Conservation (phyloP, 805 yeast species). For the Ogataea pignaliae region DNA sequence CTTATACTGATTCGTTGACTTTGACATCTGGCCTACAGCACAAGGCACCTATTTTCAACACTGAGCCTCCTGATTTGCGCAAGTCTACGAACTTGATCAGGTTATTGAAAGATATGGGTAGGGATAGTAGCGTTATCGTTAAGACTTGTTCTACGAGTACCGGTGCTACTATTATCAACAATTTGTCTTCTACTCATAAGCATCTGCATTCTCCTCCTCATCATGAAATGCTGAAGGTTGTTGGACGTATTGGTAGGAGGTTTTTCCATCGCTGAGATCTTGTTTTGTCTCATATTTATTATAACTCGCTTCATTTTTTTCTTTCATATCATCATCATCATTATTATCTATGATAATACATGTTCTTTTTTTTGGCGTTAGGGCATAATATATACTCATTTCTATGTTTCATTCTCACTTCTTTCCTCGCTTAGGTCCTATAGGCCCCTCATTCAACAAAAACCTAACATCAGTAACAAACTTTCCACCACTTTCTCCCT, state of each 20-base stretch:
- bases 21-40: not conserved
- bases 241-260: constrained; percentile 5
- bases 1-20: too few species aligned
- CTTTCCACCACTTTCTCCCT: constrained; percentile 6
- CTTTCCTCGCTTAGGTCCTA: constrained; percentile 25
- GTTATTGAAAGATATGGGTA: constrained; percentile 15
- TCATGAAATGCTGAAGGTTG: constrained; percentile 1
- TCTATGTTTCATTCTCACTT: constrained; percentile 14
- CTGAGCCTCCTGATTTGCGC: constrained; percentile 8
- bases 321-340: not conserved
- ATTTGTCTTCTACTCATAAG: not conserved
- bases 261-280: constrained; percentile 5
- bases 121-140: constrained; percentile 2
- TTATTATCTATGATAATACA: not conserved
- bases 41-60: constrained; percentile 3
- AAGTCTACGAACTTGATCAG: constrained; percentile 7
- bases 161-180: too few species aligned
- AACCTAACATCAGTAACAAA: constrained; percentile 34
- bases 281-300: not conserved
- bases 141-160: too few species aligned
- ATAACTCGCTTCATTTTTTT: not conserved
- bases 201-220: constrained; percentile 1
- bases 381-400: not conserved
- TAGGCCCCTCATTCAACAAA: constrained; percentile 44
- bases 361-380: not conserved